Evolutionary conservation across 306 rosid species (phyloP).

Genomic region (Echinosophora koreensis): DNA sequence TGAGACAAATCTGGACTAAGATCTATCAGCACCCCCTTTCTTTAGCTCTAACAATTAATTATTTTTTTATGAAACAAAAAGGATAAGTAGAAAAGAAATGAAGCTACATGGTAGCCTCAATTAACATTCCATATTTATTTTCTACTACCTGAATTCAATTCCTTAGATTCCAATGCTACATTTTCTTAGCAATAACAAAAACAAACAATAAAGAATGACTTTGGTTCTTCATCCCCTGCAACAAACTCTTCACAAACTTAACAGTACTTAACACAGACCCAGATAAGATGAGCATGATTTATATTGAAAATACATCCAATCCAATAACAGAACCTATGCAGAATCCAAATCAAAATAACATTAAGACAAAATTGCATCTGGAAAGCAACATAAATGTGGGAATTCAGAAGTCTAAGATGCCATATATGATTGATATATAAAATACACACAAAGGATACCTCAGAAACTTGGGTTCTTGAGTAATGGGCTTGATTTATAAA

Average conservation of each 20-base stretch:
- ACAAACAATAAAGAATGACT: slow-evolving; percentile 36
- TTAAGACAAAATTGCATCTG: slow-evolving; percentile 29
- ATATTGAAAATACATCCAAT: slow-evolving; percentile 44
- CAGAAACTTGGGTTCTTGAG: slow-evolving; percentile 45
- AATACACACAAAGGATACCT: slow-evolving; percentile 46
- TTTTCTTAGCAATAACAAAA: slow-evolving; percentile 27
- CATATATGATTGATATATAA: slow-evolving; percentile 23
- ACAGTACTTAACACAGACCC: slow-evolving; percentile 45
- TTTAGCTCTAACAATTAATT: background rate
- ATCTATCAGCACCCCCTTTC: slow-evolving; percentile 24
- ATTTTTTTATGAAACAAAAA: background rate
- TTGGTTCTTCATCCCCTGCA: slow-evolving; percentile 43
- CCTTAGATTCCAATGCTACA: slow-evolving; percentile 38
- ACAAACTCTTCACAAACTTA: slow-evolving; percentile 36
- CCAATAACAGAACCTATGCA: slow-evolving; percentile 39
- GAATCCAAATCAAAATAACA: slow-evolving; percentile 40
- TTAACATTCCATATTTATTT: slow-evolving; percentile 1
- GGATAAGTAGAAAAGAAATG: background rate
- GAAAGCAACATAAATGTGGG: slow-evolving; percentile 40
- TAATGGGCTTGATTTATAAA: slow-evolving; percentile 17
- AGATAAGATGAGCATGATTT: slow-evolving; percentile 37
- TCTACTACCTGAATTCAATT: slow-evolving; percentile 19
- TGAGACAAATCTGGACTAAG: slow-evolving; percentile 35
- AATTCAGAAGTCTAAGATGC: slow-evolving; percentile 44
- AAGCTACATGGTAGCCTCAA: slow-evolving; percentile 4